Evolutionary conservation across 2,329 filamentous ascomycete species (phyloP).

Genomic region (Venturia effusa): DNA sequence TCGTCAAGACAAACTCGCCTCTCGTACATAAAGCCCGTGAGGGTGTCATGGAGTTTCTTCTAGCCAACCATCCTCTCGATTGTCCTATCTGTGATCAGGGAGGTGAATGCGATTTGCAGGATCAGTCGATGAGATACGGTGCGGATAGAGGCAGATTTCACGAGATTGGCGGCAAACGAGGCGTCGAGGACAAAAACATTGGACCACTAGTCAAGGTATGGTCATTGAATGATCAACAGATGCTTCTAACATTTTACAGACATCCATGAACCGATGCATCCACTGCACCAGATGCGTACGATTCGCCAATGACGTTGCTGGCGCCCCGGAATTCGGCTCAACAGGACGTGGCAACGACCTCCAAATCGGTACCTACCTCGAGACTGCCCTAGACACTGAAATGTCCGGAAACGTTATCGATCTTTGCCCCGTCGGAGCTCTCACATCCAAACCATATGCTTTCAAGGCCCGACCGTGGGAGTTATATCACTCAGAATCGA

Average conservation of each 20-base stretch:
- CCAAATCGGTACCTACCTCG: constrained; percentile 96
- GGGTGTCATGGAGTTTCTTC: constrained; percentile 97
- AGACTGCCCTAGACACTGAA: constrained; percentile 87
- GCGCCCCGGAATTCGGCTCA: constrained; percentile 88
- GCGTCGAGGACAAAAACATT: constrained; percentile 98
- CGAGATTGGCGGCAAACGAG: constrained; percentile 90
- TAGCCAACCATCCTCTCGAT: constrained; percentile 92
- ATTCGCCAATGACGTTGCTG: constrained; percentile 95
- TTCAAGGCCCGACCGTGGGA: constrained; percentile 97
- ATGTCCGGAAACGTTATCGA: constrained; percentile 97
- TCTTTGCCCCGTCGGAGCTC: constrained; percentile 90
- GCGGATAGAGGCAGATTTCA: constrained; percentile 94
- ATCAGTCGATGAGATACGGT: constrained; percentile 98
- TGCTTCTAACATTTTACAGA: constrained; percentile 38
- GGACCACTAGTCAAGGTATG: constrained; percentile 78
- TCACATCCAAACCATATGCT: constrained; percentile 95
- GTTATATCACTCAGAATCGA: constrained; percentile 87
- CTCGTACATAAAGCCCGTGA: constrained; percentile 95
- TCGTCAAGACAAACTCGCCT: constrained; percentile 95
- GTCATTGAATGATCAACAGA: background rate
- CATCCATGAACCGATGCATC: constrained; percentile 99
- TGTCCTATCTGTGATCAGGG: constrained; percentile 98
- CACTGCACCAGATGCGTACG: constrained; percentile 97
- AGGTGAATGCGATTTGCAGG: constrained; percentile 97
- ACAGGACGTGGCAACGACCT: constrained; percentile 93